Evolutionary conservation across 306 rosid genomes (phyloP).

Genomic region (Calophaca sinica): DNA sequence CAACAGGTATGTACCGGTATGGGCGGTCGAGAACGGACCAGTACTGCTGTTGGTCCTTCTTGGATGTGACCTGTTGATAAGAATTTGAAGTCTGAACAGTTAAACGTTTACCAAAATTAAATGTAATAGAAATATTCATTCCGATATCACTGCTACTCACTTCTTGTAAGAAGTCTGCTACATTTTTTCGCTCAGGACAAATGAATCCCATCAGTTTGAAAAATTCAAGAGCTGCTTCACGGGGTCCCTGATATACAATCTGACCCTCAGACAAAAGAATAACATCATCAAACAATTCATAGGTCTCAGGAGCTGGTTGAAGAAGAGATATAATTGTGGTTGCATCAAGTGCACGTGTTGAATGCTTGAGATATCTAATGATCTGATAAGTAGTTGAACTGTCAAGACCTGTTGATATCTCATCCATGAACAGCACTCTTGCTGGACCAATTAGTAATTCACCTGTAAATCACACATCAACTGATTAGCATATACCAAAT

Average conservation of each 20-base stretch:
- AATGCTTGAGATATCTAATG: slow-evolving; percentile 88
- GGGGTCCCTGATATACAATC: slow-evolving; percentile 91
- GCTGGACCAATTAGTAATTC: slow-evolving; percentile 96
- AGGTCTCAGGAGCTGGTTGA: slow-evolving; percentile 99
- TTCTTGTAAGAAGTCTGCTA: slow-evolving; percentile 97
- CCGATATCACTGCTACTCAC: slow-evolving; percentile 59
- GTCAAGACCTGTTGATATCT: slow-evolving; percentile 97
- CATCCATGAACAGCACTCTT: slow-evolving; percentile 98
- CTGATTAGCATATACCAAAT: slow-evolving; percentile 49
- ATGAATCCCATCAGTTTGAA: slow-evolving; percentile 85
- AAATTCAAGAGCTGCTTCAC: slow-evolving; percentile 78
- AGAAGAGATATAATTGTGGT: slow-evolving; percentile 95
- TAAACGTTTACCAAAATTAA: slow-evolving; percentile 43
- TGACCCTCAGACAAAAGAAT: slow-evolving; percentile 95
- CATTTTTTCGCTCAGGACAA: slow-evolving; percentile 93
- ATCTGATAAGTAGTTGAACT: slow-evolving; percentile 96
- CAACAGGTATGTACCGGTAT: slow-evolving; percentile 78
- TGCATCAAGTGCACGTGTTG: slow-evolving; percentile 82
- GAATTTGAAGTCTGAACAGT: slow-evolving; percentile 34
- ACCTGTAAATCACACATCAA: slow-evolving; percentile 63
- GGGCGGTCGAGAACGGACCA: slow-evolving; percentile 83
- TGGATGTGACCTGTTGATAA: slow-evolving; percentile 79
- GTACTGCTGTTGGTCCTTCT: slow-evolving; percentile 98
- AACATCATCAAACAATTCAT: slow-evolving; percentile 93
- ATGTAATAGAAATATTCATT: slow-evolving; percentile 36